Conservation (phyloP, 768 basidiomycete species). For the Leccinum incarnatum region DNA sequence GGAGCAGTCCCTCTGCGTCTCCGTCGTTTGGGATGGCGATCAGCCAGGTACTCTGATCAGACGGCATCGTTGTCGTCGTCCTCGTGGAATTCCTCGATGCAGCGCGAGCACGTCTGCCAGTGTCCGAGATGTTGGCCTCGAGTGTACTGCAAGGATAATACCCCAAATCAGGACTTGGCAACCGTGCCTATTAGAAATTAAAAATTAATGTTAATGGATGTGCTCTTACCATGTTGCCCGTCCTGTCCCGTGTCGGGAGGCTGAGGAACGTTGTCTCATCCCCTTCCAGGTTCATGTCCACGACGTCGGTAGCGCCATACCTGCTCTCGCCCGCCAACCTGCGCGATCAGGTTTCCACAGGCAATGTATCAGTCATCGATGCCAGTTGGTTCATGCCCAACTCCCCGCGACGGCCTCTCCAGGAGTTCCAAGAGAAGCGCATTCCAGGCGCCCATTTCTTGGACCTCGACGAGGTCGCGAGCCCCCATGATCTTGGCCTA, state of each 20-base stretch:
- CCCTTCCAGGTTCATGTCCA: constrained; percentile 36
- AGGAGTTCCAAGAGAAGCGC: constrained; percentile 65
- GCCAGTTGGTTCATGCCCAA: constrained; percentile 96
- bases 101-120: neutral
- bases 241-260: constrained; percentile 8
- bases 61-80: constrained; percentile 64
- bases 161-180: constrained; percentile 15
- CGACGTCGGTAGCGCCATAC: constrained; percentile 40
- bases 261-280: constrained; percentile 3
- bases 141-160: neutral
- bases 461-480: constrained; percentile 78
- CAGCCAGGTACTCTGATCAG: constrained; percentile 95
- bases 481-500: constrained; percentile 71
- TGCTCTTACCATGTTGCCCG: constrained; percentile 2
- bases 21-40: constrained; percentile 84
- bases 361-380: constrained; percentile 53
- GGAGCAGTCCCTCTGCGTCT: constrained; percentile 71
- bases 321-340: constrained; percentile 52
- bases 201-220: constrained; percentile 13
- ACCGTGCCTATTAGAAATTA: neutral
- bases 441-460: constrained; percentile 74
- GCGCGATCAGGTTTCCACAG: constrained; percentile 35
- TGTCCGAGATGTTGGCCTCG: neutral
- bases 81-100: constrained; percentile 8
- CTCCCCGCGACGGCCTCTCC: constrained; percentile 61